Evolutionary conservation across 305 asterid species (phyloP).

Genomic region (Fraxinus velutina): DNA sequence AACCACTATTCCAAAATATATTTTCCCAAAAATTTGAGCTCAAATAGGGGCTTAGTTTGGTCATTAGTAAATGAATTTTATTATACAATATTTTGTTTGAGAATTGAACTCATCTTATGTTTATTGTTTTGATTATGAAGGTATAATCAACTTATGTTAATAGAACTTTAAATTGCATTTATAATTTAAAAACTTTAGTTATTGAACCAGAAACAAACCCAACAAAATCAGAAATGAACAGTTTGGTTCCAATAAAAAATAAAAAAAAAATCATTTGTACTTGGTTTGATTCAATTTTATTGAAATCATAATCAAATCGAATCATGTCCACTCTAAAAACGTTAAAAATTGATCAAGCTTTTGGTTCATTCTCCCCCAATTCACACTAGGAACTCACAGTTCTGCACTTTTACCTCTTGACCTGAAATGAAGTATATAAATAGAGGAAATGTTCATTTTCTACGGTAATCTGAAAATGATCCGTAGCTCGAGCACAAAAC

Average conservation of each 20-base stretch:
- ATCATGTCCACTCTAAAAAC: neutral
- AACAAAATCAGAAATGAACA: neutral
- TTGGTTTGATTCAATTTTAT: neutral
- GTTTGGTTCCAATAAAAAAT: neutral
- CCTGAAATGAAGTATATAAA: neutral
- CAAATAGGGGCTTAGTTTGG: neutral
- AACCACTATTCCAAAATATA: neutral
- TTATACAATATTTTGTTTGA: neutral
- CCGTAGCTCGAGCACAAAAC: neutral
- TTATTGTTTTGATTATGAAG: neutral
- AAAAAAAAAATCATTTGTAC: neutral
- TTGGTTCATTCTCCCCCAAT: neutral
- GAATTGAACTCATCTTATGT: neutral
- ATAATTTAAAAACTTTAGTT: too few relatives aligned
- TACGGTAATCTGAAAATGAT: neutral
- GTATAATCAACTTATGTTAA: too few relatives aligned
- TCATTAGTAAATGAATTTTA: neutral
- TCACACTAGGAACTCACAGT: too few relatives aligned
- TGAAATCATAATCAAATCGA: neutral
- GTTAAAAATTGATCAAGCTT: neutral
- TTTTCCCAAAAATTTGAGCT: neutral
- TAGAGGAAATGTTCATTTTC: neutral
- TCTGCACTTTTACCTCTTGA: neutral
- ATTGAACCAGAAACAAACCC: neutral
- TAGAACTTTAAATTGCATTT: neutral